Evolutionary conservation across 2,329 filamentous ascomycete species (phyloP).

Genomic region (Talaromyces sp.): DNA sequence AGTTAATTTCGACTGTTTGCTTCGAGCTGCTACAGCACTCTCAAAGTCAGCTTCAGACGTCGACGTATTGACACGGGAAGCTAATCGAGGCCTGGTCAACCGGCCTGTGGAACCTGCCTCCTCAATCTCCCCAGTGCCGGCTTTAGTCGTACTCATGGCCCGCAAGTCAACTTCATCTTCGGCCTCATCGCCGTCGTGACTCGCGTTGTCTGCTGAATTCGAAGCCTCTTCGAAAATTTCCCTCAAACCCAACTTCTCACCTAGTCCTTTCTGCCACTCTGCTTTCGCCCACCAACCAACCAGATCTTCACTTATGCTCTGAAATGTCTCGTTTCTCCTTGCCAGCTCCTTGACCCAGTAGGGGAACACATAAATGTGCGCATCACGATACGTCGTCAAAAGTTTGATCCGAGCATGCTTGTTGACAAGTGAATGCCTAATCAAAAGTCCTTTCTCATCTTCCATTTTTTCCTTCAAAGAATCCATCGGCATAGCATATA

Average conservation of each 20-base stretch:
- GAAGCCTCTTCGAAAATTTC: constrained; percentile 50
- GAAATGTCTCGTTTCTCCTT: constrained; percentile 70
- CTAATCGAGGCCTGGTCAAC: constrained; percentile 20
- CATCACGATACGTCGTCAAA: constrained; percentile 78
- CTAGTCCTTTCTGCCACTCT: constrained; percentile 78
- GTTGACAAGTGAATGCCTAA: constrained; percentile 70
- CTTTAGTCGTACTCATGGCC: constrained; percentile 50
- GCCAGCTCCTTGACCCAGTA: constrained; percentile 86
- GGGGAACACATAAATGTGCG: constrained; percentile 92
- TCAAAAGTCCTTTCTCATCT: constrained; percentile 59
- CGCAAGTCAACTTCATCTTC: constrained; percentile 54
- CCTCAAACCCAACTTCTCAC: constrained; percentile 68
- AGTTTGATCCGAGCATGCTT: constrained; percentile 72
- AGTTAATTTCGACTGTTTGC: constrained; percentile 30
- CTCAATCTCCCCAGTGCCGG: constrained; percentile 21
- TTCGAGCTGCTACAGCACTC: constrained; percentile 3
- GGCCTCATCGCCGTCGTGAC: constrained; percentile 36
- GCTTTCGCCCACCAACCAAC: constrained; percentile 95
- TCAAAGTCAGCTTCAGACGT: constrained; percentile 14
- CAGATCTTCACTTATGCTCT: constrained; percentile 86
- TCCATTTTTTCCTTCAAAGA: constrained; percentile 79
- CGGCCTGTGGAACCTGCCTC: constrained; percentile 9
- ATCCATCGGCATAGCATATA: constrained; percentile 83
- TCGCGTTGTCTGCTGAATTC: constrained; percentile 27
- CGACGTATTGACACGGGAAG: constrained; percentile 25